Evolutionary conservation across 163 green algal species (phyloP), one percentile per base, ranked within the genome.

Genomic region (Chlamydomonas reinhardtii): DNA sequence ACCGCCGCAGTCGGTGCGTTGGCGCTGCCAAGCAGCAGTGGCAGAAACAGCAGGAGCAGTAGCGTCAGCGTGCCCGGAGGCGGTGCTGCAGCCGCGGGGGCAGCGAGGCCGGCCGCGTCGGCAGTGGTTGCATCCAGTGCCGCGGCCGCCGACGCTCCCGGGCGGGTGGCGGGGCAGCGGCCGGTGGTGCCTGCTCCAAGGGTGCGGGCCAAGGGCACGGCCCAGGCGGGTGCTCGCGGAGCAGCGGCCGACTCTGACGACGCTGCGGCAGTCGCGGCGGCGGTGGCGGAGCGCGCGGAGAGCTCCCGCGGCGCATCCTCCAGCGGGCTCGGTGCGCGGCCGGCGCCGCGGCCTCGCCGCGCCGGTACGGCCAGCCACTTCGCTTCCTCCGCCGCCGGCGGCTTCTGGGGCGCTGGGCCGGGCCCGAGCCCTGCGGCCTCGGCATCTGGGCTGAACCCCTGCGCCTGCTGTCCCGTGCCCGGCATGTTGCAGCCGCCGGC

Each of bases 241-340:
- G 48, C 48, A 2, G 48, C 12, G 14, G 48, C 12, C 11, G 48
- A 56, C 11, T 56, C 48, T 2, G 48, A 56, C 22, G 69, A n/a
- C 5, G 71, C 25, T 0, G 39, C 59, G n/a, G 35, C 37, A 29
- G 71, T 39, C 6, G 76, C 76, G 35, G 77, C 66, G 32, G 77
- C 77, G 32, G 77, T 66, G 52, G 77, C 77, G 77, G 77, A 84
- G 77, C 77, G 77, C 0, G 77, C 77, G 11, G 65, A 84, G 25
- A 84, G 77, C 77, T 84, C 77, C n/a, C 71, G 77, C 2, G 66
- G 65, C 0, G 77, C 77, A 0, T 84, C 77, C 24, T 84, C 77
- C 31, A 84, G 77, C 48, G 77, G 77, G 6, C 43, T 70, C 25
- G 48, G 66, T 19, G 39, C 65, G n/a, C 29, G 77, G 24, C 65